Evolutionary conservation across 2,329 filamentous ascomycete species (phyloP), one percentile per base, ranked within the genome.

Genomic region (Trichoderma sp.): DNA sequence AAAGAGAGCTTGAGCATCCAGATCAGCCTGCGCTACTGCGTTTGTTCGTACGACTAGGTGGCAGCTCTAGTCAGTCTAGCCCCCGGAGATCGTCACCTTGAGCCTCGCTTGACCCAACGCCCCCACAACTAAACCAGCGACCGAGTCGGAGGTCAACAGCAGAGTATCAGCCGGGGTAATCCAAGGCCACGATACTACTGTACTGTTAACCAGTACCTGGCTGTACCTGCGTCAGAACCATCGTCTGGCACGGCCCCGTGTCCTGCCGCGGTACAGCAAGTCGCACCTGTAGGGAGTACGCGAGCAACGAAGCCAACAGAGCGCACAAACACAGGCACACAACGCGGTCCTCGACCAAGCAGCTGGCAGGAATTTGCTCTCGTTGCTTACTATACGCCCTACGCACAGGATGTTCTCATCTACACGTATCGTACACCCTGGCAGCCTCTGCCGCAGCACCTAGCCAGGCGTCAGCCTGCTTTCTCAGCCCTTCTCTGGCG

Each of bases 101-200:
- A 69, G 60, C 59, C 67, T 69, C 60, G 59, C 60, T 63, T 69
- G 67, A 54, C 60, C 67, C 59, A 63, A 46, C 2, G 54, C 39
- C 67, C 55, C 67, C 67, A 64, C 67, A 65, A 43, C 32, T 43
- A 43, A 26, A 34, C 59, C 59, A 65, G 43, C 32, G 66, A 58
- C 66, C 65, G 56, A 59, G 55, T 67, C 65, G 30, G 56, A 60
- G 56, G 43, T 60, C 39, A 54, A 60, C 46, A 46, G 18, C 49
- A 67, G 54, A 56, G 52, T 26, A 21, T 63, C 51, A 65, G 60
- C 60, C 60, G 60, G 60, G 54, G 55, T 55, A 11, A 46, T 32
- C 60, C 67, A 65, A 65, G 60, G 24, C 55, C 52, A 56, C 61
- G 61, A 65, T 46, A 51, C 34, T 32, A 24, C 21, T n/a, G n/a